These are phyloP conservation scores for Coniochaeta sp. DNA, from an alignment of 2,329 filamentous ascomycete species.

Conservation along the genomic window DNA sequence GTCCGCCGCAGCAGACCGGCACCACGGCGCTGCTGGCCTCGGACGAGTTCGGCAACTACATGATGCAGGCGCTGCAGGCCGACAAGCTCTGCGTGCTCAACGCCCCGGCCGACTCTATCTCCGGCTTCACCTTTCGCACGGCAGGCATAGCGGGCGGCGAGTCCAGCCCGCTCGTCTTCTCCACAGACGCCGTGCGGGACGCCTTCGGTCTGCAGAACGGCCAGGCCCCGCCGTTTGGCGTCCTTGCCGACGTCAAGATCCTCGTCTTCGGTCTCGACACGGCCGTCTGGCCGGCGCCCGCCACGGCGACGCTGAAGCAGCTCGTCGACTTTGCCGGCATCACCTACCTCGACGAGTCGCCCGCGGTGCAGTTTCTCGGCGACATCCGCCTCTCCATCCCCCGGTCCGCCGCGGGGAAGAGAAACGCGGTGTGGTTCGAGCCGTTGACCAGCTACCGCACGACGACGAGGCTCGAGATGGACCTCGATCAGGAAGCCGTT, in stretches of 20 bases:
- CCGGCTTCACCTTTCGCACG: slow-evolving; percentile 2
- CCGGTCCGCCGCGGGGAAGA: background rate
- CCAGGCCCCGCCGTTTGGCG: slow-evolving; percentile 1
- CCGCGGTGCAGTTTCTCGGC: background rate
- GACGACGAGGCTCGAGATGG: slow-evolving; percentile 3
- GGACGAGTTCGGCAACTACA: slow-evolving; percentile 3
- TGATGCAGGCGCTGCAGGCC: slow-evolving; percentile 3
- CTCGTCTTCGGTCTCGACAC: slow-evolving; percentile 5
- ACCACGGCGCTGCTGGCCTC: slow-evolving; percentile 2
- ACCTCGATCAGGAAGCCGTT: background rate
- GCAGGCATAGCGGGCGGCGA: background rate
- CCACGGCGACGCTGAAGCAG: background rate
- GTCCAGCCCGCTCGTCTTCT: slow-evolving; percentile 1
- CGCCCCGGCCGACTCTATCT: background rate
- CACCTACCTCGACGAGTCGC: background rate
- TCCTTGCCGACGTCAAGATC: slow-evolving; percentile 1
- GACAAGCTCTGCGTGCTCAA: slow-evolving; percentile 1
- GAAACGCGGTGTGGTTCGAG: slow-evolving; percentile 4
- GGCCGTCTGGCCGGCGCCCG: background rate
- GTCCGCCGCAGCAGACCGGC: background rate
- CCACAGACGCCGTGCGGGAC: slow-evolving; percentile 2
- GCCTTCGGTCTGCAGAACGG: slow-evolving; percentile 1
- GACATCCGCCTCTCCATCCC: background rate
- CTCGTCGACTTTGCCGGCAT: background rate
- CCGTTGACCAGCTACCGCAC: background rate